A percentile compares a stretch with the other conserved stretches of the same genome.
Conservation (phyloP, 495 filamentous ascomycete genomes). For the Penicillium parvum region DNA sequence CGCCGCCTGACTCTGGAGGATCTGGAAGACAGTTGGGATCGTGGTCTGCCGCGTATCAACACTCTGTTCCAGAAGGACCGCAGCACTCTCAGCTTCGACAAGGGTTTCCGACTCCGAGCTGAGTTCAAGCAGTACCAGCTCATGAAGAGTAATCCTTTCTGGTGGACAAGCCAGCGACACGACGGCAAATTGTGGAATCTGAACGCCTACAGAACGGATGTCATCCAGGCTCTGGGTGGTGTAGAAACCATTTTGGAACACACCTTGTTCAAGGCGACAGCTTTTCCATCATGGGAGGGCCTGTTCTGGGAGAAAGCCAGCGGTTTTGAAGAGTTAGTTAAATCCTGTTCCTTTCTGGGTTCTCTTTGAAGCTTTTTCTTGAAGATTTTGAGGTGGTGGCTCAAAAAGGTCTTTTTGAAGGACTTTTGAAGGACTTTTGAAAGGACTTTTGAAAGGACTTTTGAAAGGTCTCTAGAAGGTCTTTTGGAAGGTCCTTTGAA, state of each 20-base stretch:
- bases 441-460: too few species aligned
- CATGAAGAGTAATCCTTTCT: conserved; percentile 99
- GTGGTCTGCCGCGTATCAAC: conserved; percentile 96
- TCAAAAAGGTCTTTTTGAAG: too few species aligned
- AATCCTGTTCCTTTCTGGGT: background rate
- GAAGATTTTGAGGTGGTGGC: too few species aligned
- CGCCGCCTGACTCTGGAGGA: conserved; percentile 92
- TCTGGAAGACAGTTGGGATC: conserved; percentile 98
- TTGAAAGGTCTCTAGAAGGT: too few species aligned
- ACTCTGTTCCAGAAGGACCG: conserved; percentile 99
- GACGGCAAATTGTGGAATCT: conserved; percentile 99
- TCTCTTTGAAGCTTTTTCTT: too few species aligned
- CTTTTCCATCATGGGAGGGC: conserved; percentile 98
- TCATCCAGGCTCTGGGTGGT: conserved; percentile 97
- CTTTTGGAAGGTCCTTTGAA: too few species aligned
- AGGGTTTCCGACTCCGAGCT: conserved; percentile 91
- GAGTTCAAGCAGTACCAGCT: conserved; percentile 99
- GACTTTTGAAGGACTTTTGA: too few species aligned
- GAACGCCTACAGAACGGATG: conserved; percentile 96
- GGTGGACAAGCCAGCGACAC: conserved; percentile 98
- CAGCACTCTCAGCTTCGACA: conserved; percentile 96
- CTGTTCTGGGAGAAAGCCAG: conserved; percentile 78
- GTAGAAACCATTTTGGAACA: conserved; percentile 99
- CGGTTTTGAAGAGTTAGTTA: background rate
- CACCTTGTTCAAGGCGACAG: conserved; percentile 96